A percentile compares a stretch with the other conserved stretches of the same genome.
Conservation (phyloP, 345 rosid species). For the Hypericum perforatum region DNA sequence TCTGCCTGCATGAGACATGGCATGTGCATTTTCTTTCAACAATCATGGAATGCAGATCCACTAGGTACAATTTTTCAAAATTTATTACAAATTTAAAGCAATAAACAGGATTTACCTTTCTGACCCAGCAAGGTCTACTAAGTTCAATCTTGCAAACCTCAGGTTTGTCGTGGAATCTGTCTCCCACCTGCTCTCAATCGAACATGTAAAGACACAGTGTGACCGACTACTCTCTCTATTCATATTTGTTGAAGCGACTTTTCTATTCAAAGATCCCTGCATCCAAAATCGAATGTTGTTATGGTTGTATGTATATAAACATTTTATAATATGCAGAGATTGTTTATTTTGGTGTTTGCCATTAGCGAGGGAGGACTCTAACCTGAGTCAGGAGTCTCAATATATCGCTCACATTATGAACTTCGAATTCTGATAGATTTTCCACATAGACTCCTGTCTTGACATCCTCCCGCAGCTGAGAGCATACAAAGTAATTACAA, state of each 20-base stretch:
- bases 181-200: slow-evolving; percentile 92
- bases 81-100: slow-evolving; percentile 4
- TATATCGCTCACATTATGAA: slow-evolving; percentile 65
- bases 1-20: slow-evolving; percentile 46
- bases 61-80: background rate
- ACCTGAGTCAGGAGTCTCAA: slow-evolving; percentile 80
- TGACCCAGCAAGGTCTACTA: slow-evolving; percentile 93
- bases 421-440: slow-evolving; percentile 89
- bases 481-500: slow-evolving; percentile 10
- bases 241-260: slow-evolving; percentile 93
- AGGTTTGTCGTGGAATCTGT: slow-evolving; percentile 74
- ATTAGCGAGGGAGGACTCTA: slow-evolving; percentile 11
- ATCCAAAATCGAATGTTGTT: background rate
- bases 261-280: slow-evolving; percentile 80
- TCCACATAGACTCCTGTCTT: slow-evolving; percentile 80
- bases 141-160: slow-evolving; percentile 85
- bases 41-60: slow-evolving; percentile 4
- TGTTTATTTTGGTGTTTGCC: too few relatives aligned
- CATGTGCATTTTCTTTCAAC: background rate
- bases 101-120: slow-evolving; percentile 54
- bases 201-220: slow-evolving; percentile 86
- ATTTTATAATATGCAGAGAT: background rate
- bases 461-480: slow-evolving; percentile 79
- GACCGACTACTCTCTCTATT: slow-evolving; percentile 96
- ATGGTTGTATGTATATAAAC: background rate